phyloP scores from a whole-genome alignment of 192 early-diverging fungal genomes.

The Bifiguratus adelaidae region DNA sequence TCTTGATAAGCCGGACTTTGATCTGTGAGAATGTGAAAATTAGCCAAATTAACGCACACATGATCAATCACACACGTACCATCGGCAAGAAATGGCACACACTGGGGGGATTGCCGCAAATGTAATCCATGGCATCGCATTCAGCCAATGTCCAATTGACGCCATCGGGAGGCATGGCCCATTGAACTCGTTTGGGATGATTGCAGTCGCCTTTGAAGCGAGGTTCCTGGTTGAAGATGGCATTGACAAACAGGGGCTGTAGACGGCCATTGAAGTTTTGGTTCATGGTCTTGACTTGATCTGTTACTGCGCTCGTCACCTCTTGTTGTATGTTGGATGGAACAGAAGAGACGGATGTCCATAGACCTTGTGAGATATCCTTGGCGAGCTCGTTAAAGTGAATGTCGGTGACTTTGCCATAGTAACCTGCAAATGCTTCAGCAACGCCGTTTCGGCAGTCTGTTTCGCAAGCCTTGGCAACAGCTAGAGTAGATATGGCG shows the following conservation, averaged over 20 bases:
- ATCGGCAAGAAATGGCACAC: conserved; percentile 41
- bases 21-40: background rate
- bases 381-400: conserved; percentile 13
- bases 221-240: conserved; percentile 33
- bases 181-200: conserved; percentile 23
- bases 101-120: conserved; percentile 48
- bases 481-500: background rate
- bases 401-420: conserved; percentile 17
- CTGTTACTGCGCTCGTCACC: conserved; percentile 7
- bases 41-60: background rate
- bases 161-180: conserved; percentile 30
- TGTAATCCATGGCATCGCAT: conserved; percentile 41
- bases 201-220: conserved; percentile 50
- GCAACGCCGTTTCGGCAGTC: conserved; percentile 38
- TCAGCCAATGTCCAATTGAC: conserved; percentile 36
- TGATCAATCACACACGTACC: conserved; percentile 6
- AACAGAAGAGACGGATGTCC: conserved; percentile 8
- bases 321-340: conserved; percentile 4
- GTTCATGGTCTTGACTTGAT: conserved; percentile 9
- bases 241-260: conserved; percentile 19
- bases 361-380: conserved; percentile 7
- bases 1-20: background rate
- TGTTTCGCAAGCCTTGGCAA: conserved; percentile 29
- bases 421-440: conserved; percentile 27
- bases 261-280: conserved; percentile 14